These are phyloP conservation scores for Colletotrichum gloeosporioides DNA, from an alignment of 2,329 filamentous ascomycete genomes.

Conservation along the genomic window DNA sequence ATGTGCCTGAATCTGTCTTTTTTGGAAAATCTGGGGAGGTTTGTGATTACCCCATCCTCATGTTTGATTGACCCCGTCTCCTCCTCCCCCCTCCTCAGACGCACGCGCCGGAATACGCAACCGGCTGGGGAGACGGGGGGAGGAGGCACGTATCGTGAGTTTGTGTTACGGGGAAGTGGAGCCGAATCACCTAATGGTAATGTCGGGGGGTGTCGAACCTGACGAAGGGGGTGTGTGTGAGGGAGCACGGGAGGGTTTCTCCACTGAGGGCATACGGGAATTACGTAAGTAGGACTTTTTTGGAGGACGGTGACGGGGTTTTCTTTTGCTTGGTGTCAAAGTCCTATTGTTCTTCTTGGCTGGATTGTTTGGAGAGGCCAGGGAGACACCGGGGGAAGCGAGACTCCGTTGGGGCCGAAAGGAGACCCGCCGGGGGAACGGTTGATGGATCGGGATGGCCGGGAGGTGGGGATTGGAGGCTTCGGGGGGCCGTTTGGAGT, in stretches of 20 bases:
- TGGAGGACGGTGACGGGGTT: background rate
- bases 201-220: background rate
- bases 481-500: background rate
- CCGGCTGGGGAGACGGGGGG: background rate
- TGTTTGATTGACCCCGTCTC: background rate
- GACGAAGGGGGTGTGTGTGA: background rate
- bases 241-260: background rate
- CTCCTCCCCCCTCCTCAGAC: background rate
- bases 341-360: background rate
- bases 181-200: conserved; percentile 1
- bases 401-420: background rate
- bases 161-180: background rate
- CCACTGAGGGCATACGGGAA: background rate
- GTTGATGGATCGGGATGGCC: background rate
- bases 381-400: background rate
- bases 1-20: background rate
- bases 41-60: background rate
- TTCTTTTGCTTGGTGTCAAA: background rate
- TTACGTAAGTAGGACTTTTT: conserved; percentile 17
- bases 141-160: background rate
- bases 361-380: background rate
- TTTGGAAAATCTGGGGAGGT: conserved; percentile 5
- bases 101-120: background rate
- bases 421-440: background rate
- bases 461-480: background rate